These are phyloP conservation scores for Parastagonospora avenae DNA, from an alignment of 2,329 filamentous ascomycete genomes.

Conservation along the genomic window DNA sequence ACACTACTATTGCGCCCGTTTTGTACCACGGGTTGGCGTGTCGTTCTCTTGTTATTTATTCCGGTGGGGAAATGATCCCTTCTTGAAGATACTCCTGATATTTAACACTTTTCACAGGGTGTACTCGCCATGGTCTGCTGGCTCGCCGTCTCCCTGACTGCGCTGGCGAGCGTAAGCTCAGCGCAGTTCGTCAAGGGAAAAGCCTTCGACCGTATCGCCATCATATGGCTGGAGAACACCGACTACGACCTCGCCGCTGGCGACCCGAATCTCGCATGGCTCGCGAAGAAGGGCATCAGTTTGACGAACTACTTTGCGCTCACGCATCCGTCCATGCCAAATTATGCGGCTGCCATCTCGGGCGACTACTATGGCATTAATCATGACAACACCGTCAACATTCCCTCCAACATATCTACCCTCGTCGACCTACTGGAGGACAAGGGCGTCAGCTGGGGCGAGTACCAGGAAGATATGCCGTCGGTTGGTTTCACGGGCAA, in stretches of 20 bases:
- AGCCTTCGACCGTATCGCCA: constrained; percentile 72
- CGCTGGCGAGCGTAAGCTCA: constrained; percentile 14
- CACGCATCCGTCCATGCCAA: constrained; percentile 75
- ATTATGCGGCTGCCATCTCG: constrained; percentile 71
- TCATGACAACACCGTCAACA: constrained; percentile 66
- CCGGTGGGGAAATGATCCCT: too few species aligned
- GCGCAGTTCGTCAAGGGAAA: constrained; percentile 70
- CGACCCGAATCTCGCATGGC: constrained; percentile 65
- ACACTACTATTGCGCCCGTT: too few species aligned
- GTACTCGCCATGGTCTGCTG: constrained; percentile 9
- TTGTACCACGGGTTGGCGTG: too few species aligned
- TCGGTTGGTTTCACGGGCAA: constrained; percentile 72
- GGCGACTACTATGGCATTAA: constrained; percentile 77
- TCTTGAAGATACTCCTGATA: neutral
- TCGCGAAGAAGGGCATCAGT: constrained; percentile 66
- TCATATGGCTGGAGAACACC: constrained; percentile 81
- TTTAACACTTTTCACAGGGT: neutral
- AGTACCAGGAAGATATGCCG: constrained; percentile 80
- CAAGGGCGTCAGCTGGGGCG: constrained; percentile 54
- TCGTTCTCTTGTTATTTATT: neutral
- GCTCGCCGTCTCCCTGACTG: constrained; percentile 14
- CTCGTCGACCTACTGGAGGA: constrained; percentile 52
- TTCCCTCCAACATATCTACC: constrained; percentile 48
- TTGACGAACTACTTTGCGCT: constrained; percentile 62
- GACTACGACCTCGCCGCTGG: constrained; percentile 67